phyloP scores from a whole-genome alignment of 2,329 filamentous ascomycete genomes.

The Neofusicoccum umdonicola region DNA sequence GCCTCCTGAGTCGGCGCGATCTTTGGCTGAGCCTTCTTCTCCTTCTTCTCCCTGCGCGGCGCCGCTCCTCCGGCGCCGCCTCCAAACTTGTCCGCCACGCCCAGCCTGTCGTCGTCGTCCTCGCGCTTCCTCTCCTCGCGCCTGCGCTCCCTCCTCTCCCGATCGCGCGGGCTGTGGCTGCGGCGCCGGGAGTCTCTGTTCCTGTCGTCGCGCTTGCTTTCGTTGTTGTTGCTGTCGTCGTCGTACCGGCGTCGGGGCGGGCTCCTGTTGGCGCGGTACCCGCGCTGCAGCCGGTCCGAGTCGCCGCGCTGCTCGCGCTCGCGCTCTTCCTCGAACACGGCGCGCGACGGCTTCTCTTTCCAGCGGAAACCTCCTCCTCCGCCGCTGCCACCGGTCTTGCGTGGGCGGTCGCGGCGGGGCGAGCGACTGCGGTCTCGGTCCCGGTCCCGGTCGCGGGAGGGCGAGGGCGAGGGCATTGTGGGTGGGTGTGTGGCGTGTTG shows the following conservation, averaged over 20 bases:
- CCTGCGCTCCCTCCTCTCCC: conserved; percentile 13
- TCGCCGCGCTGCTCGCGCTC: conserved; percentile 20
- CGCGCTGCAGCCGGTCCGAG: conserved; percentile 20
- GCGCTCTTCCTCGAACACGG: conserved; percentile 22
- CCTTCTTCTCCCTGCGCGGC: conserved; percentile 38
- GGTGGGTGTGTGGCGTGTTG: not conserved
- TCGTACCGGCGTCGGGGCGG: conserved; percentile 46
- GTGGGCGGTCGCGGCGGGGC: conserved; percentile 26
- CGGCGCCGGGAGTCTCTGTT: conserved; percentile 18
- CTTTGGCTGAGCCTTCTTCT: conserved; percentile 16
- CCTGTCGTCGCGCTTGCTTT: conserved; percentile 32
- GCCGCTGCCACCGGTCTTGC: conserved; percentile 39
- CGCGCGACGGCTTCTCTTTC: conserved; percentile 50
- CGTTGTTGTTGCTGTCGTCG: conserved; percentile 41
- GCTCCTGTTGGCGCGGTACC: conserved; percentile 26
- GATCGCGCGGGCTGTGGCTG: conserved; percentile 10
- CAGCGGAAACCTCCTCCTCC: conserved; percentile 57
- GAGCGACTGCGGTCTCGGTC: conserved; percentile 26
- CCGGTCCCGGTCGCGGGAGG: conserved; percentile 20
- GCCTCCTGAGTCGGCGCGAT: conserved; percentile 54
- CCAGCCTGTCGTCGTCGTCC: conserved; percentile 28
- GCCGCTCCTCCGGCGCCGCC: conserved; percentile 20
- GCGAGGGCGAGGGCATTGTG: conserved; percentile 19
- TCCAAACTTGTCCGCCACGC: conserved; percentile 8
- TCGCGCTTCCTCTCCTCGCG: conserved; percentile 12